phyloP scores from a whole-genome alignment of 164 flowering plant genomes.

The Chloranthus sessilifolius region DNA sequence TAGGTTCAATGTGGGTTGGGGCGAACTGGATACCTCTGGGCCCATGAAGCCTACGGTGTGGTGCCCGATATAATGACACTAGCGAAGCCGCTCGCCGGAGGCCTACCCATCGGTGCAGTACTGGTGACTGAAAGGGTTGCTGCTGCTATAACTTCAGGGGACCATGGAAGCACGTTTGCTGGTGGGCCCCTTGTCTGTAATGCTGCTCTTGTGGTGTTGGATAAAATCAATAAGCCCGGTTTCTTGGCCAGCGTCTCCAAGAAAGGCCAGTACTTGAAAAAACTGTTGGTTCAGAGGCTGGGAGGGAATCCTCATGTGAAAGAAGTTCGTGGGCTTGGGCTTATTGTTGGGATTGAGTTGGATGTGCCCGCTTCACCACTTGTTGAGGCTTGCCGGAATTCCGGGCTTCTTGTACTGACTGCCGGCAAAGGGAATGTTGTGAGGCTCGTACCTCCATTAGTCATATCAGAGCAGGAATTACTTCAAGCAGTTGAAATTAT shows the following conservation, averaged over 20 bases:
- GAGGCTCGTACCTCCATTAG: slow-evolving; percentile 86
- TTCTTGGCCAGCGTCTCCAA: slow-evolving; percentile 58
- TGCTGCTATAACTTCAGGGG: slow-evolving; percentile 52
- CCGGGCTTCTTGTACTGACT: slow-evolving; percentile 74
- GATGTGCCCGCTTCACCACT: slow-evolving; percentile 71
- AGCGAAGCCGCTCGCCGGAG: slow-evolving; percentile 93
- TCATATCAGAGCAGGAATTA: slow-evolving; percentile 63
- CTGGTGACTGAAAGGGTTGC: slow-evolving; percentile 70
- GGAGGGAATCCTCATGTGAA: slow-evolving; percentile 61
- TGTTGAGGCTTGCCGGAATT: slow-evolving; percentile 67
- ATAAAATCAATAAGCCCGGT: slow-evolving; percentile 55
- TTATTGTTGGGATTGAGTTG: slow-evolving; percentile 75
- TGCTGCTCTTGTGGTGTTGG: slow-evolving; percentile 58
- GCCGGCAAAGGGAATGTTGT: slow-evolving; percentile 91
- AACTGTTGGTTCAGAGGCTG: slow-evolving; percentile 38
- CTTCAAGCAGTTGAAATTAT: slow-evolving; percentile 56
- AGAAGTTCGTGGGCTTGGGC: slow-evolving; percentile 75
- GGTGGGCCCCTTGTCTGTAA: slow-evolving; percentile 68
- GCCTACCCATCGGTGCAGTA: slow-evolving; percentile 86
- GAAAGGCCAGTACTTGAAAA: slow-evolving; percentile 57
- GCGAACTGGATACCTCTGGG: slow-evolving; percentile 78
- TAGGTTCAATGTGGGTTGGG: slow-evolving; percentile 96
- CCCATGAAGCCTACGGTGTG: slow-evolving; percentile 69
- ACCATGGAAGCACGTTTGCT: slow-evolving; percentile 93
- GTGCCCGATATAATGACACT: slow-evolving; percentile 90